Evolutionary conservation across 768 basidiomycete genomes (phyloP), one percentile per base, ranked within the genome.

Genomic region (Boletus vinaceobasis): DNA sequence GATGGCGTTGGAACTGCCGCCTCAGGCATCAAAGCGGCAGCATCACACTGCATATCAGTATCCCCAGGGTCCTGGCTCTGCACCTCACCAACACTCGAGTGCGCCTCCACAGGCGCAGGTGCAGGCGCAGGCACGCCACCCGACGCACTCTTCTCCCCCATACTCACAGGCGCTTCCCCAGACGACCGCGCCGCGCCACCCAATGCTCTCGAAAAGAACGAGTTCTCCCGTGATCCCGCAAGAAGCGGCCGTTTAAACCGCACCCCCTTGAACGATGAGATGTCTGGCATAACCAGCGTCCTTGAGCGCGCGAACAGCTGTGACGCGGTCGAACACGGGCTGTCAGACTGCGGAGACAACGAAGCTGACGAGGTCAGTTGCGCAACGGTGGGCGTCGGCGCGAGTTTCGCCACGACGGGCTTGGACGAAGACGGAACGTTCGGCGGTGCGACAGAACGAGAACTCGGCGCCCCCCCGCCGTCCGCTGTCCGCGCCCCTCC

Each of bases 181-280:
- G 55, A 14, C 9, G 49, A 17, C 7, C 48, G 49, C 3, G 15
- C 7, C 7, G 13, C 29, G 10, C 60, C 37, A 21, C 5, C 43
- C 55, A 69, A 36, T 7, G 53, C 67, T 23, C 67, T 57, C 23
- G 67, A 68, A 42, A 67, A 68, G 53, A 68, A 69, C 4, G 62
- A 5, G 14, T 61, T 62, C 13, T 61, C 60, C 7, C 60, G 36
- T 26, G 29, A 39, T 21, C 57, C 58, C 0, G 36, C 23, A 23
- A 23, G 46, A 26, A 39, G 32, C 6, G 57, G 40, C 7, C 67
- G 60, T 43, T 53, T 69, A 44, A 62, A 68, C 45, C 67, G 57
- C 2, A 65, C 39, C 1, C 60, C 51, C 43, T 53, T 55, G 49
- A 62, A 69, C 32, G 21, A 59, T 19, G 66, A 69, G 19, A 68